Evolutionary conservation across 2,329 filamentous ascomycete genomes (phyloP).

Genomic region (Bimuria novae-zelandiae): DNA sequence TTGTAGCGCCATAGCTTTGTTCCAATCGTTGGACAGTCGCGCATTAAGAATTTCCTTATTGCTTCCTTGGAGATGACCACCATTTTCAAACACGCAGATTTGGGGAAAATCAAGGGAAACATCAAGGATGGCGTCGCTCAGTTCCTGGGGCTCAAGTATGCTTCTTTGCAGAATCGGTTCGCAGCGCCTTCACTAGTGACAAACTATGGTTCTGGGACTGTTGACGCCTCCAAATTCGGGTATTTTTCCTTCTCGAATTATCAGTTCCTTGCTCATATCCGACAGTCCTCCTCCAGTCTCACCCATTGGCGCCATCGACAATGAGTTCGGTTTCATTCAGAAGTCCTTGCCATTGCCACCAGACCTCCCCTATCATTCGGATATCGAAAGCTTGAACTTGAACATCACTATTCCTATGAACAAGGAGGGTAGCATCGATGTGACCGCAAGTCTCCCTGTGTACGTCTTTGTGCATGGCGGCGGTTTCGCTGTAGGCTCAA

Average conservation of each 20-base stretch:
- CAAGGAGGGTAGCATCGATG: conserved; percentile 24
- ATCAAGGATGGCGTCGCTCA: conserved; percentile 32
- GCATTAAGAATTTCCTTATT: no score
- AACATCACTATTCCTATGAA: conserved; percentile 55
- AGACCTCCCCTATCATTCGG: conserved; percentile 48
- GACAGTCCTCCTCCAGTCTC: conserved; percentile 44
- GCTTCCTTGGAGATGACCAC: conserved; percentile 25
- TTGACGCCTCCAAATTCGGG: conserved; percentile 46
- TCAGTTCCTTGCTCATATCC: neutral
- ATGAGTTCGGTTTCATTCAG: conserved; percentile 57
- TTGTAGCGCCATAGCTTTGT: neutral
- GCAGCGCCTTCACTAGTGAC: conserved; percentile 38
- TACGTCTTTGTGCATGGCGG: conserved; percentile 61
- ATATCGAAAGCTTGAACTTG: conserved; percentile 57
- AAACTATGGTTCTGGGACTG: conserved; percentile 23
- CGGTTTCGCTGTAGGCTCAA: conserved; percentile 55
- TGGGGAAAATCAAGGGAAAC: conserved; percentile 36
- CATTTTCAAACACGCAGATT: conserved; percentile 23
- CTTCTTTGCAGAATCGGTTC: conserved; percentile 44
- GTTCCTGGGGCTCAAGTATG: conserved; percentile 48
- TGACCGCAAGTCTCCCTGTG: conserved; percentile 51
- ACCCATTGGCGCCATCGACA: conserved; percentile 48
- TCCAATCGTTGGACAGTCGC: no score
- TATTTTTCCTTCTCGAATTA: conserved; percentile 18
- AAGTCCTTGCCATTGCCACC: conserved; percentile 48